Percentiles rank a stretch among this genome's conserved stretches.
phyloP scores from a whole-genome alignment of 2,329 filamentous ascomycete genomes.

The Stagonosporopsis vannaccii region DNA sequence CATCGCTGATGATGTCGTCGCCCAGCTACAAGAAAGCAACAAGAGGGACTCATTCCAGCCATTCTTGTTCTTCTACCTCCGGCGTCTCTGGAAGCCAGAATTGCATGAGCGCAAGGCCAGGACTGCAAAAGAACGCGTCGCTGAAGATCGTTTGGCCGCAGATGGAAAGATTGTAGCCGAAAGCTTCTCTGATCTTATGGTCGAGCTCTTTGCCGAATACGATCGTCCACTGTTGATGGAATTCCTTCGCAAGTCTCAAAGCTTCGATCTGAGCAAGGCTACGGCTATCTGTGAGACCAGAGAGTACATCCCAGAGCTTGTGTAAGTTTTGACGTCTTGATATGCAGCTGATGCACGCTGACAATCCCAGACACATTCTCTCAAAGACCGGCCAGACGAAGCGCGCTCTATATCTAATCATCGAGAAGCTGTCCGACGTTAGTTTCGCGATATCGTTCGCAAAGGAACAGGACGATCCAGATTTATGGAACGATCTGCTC shows the following conservation, averaged over 20 bases:
- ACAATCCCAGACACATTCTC: conserved; percentile 70
- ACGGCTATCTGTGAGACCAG: conserved; percentile 78
- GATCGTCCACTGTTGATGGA: conserved; percentile 83
- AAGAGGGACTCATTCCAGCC: conserved; percentile 66
- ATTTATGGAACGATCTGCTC: conserved; percentile 93
- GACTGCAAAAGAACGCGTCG: conserved; percentile 50
- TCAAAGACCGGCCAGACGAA: conserved; percentile 96
- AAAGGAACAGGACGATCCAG: conserved; percentile 88
- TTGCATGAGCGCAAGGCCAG: conserved; percentile 56
- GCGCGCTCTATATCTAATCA: conserved; percentile 88
- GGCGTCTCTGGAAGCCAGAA: conserved; percentile 82
- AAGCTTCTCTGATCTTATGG: conserved; percentile 83
- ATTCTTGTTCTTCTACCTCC: conserved; percentile 92
- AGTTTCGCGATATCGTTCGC: conserved; percentile 93
- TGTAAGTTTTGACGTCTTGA: conserved; percentile 53
- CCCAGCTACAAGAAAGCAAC: conserved; percentile 69
- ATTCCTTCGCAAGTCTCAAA: conserved; percentile 83
- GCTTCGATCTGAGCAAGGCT: conserved; percentile 86
- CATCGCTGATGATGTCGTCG: conserved; percentile 76
- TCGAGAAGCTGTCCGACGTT: conserved; percentile 90
- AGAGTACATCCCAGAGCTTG: conserved; percentile 89
- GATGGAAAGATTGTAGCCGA: conserved; percentile 77
- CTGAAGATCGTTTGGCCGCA: conserved; percentile 55
- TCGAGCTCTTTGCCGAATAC: conserved; percentile 85
- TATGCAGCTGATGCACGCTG: conserved; percentile 13